Evolutionary conservation across 768 basidiomycete genomes (phyloP), one percentile per base, ranked within the genome.

Genomic region (Glaciozyma martinii): DNA sequence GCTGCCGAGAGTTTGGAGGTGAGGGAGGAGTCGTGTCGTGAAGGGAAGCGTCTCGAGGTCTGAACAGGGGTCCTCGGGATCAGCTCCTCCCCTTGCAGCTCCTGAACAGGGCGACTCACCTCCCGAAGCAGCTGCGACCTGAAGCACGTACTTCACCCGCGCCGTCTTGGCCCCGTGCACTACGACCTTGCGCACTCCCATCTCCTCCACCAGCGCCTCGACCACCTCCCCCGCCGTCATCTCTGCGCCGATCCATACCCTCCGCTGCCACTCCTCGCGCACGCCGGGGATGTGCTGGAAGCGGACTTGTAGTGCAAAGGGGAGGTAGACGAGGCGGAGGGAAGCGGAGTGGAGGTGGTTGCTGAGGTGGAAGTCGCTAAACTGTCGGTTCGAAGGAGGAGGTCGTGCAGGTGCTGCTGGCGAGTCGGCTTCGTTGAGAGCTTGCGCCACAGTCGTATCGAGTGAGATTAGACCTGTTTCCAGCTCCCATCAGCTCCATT

Each of bases 251-350:
- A 90, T 79, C 76, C 85, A 91, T 47, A 83, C 68, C 59, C 80
- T 84, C 79, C 85, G 84, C 67, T 78, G 71, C 71, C 85, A 89
- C 3, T 80, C 85, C 71, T 90, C 89, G 58, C 85, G 82, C 63
- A 90, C 82, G 74, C 89, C 86, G 3, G 88, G 88, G 21, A 90
- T 82, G 53, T 86, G 87, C 0, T 79, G 73, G 46, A 87, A 72
- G 3, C 78, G 76, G 27, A 86, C 50, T 0, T 80, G 79, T n/a
- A 88, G 79, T 21, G 78, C 75, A 6, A 84, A 81, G 70, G 90
- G 82, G 3, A 85, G 78, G 8, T 86, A 86, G 3, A 90, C 84
- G 50, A 92, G 78, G 1, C 88, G 85, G 47, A 90, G 75, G 5
- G 80, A 76, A 15, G 89, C 85, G 3, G 79, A 78, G 71, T 86